Evolutionary conservation across 2,329 filamentous ascomycete genomes (phyloP).

Genomic region (Cytospora paraplurivora): DNA sequence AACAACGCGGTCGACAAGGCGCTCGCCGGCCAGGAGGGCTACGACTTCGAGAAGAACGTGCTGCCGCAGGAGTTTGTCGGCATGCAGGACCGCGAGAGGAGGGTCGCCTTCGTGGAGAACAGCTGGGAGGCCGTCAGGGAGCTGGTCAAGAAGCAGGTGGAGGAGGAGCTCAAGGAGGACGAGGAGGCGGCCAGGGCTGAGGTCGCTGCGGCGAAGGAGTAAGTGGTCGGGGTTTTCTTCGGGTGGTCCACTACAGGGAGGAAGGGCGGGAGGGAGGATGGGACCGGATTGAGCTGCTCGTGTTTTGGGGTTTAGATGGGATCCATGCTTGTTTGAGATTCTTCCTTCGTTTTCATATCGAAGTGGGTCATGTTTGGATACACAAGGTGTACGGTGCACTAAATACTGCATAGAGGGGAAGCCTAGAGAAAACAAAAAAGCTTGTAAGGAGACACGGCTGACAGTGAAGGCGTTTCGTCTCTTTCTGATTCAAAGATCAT

Average conservation of each 20-base stretch:
- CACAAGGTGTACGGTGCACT: background rate
- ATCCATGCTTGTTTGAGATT: background rate
- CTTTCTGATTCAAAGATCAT: background rate
- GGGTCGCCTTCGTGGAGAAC: slow-evolving; percentile 69
- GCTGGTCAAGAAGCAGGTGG: slow-evolving; percentile 75
- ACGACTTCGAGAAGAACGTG: slow-evolving; percentile 73
- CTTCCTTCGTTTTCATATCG: background rate
- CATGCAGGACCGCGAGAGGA: slow-evolving; percentile 72
- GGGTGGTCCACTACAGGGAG: background rate
- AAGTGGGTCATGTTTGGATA: background rate
- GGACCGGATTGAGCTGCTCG: background rate
- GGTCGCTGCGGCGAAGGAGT: slow-evolving; percentile 21
- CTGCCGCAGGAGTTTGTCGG: slow-evolving; percentile 81
- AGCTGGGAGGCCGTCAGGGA: slow-evolving; percentile 75
- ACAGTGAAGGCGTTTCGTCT: background rate
- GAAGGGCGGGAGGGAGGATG: background rate
- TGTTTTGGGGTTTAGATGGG: background rate
- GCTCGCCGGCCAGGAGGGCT: slow-evolving; percentile 69
- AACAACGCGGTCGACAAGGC: slow-evolving; percentile 80
- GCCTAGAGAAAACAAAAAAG: background rate
- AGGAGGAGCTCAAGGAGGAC: slow-evolving; percentile 55
- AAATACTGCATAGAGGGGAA: background rate
- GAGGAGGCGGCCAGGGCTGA: slow-evolving; percentile 23
- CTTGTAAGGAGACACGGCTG: background rate
- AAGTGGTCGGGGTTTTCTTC: background rate